Evolutionary conservation across 2,329 filamentous ascomycete species (phyloP), one percentile per base, ranked within the genome.

Genomic region (Aspergillus novofumigatus): DNA sequence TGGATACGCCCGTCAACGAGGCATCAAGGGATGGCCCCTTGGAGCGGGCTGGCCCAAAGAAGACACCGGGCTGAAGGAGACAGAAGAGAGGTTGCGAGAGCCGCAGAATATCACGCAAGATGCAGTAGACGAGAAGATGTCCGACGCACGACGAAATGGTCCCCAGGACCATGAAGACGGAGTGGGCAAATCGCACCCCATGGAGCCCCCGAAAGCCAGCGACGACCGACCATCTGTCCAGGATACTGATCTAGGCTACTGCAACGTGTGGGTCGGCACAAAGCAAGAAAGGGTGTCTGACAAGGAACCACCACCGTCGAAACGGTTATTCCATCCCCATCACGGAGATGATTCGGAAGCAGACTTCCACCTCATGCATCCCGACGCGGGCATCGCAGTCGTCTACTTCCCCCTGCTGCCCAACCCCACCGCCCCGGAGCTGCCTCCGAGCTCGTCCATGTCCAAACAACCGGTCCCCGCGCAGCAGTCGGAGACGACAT

Each of bases 201-300:
- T 25, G 70, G 72, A 49, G 59, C 71, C 50, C 72, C 76, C 62
- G 78, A 78, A 11, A 70, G n/a, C 54, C 10, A 26, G 78, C 21
- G 74, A 80, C 28, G 72, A 79, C 42, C 74, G 78, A 25, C 79
- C 79, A 23, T 50, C 60, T 54, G 47, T 52, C 49, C 25, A 62
- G 32, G 63, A 67, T n/a, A 67, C 65, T 5, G 86, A 92, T 38
- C 80, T 99, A 0, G 88, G 89, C 5, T 94, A 93, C 77, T 97
- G 94, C 77, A 97, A 92, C 21, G 85, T 97, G 57, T 99, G 94
- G 94, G 89, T 97, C 7, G 94, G 94, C 35, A 89, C 85, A 0
- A 95, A 84, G 3, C 82, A 91, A 66, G 91, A 96, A 70, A 86
- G 86, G 4, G 81, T 82, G 2, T 78, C 80, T 2, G 75, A 80